phyloP scores from a whole-genome alignment of 441 rosid species.

The Pelargonium myrrhifolium region DNA sequence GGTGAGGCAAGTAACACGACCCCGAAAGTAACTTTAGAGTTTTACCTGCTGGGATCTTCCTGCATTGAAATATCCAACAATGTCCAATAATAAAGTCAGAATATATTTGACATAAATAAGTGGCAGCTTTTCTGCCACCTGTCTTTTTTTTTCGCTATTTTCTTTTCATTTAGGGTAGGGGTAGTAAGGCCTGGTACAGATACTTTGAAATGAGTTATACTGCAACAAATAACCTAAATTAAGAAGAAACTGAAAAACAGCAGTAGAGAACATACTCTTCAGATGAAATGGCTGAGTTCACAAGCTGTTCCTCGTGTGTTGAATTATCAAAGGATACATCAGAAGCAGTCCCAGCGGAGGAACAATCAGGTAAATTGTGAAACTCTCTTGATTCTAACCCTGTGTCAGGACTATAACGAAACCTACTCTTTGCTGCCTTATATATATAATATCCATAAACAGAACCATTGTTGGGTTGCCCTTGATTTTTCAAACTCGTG shows the following conservation, averaged over 20 bases:
- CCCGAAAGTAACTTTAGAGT: slow-evolving; percentile 61
- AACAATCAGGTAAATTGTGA: slow-evolving; percentile 38
- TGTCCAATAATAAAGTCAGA: background rate
- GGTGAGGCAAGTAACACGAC: slow-evolving; percentile 84
- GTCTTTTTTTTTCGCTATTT: too few relatives aligned
- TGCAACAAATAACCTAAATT: slow-evolving; percentile 1
- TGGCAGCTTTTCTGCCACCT: too few relatives aligned
- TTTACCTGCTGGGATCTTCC: slow-evolving; percentile 40
- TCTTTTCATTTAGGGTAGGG: too few relatives aligned
- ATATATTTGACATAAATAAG: background rate
- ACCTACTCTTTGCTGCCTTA: slow-evolving; percentile 47
- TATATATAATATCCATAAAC: slow-evolving; percentile 44
- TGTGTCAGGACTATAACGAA: slow-evolving; percentile 23
- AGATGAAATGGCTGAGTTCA: slow-evolving; percentile 37
- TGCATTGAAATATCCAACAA: slow-evolving; percentile 17
- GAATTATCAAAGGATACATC: slow-evolving; percentile 62
- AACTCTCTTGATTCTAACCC: slow-evolving; percentile 48
- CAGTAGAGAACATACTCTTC: slow-evolving; percentile 43
- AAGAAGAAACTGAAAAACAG: slow-evolving; percentile 6
- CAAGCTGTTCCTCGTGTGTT: slow-evolving; percentile 28
- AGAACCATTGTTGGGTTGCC: slow-evolving; percentile 34
- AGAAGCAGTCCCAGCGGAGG: slow-evolving; percentile 58
- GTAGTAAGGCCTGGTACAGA: too few relatives aligned
- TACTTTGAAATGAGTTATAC: background rate
- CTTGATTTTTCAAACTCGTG: slow-evolving; percentile 51